Conservation (phyloP, 164 flowering plant species). For the Nymphaea thermarum region DNA sequence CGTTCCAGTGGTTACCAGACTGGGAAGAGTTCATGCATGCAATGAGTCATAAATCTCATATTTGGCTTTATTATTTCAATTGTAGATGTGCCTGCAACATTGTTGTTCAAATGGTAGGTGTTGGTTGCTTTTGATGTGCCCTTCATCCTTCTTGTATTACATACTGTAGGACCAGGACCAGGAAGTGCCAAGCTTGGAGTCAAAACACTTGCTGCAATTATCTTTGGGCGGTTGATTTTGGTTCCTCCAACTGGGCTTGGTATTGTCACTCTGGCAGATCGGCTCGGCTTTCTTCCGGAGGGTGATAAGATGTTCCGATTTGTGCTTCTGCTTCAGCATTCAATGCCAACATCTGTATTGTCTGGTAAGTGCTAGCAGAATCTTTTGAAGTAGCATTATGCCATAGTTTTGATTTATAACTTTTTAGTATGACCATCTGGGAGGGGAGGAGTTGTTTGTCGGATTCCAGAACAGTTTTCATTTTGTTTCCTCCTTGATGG, state of each 20-base stretch:
- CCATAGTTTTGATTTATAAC: too few relatives aligned
- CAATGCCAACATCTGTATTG: conserved; percentile 98
- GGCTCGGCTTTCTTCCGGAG: conserved; percentile 80
- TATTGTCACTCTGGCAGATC: conserved; percentile 79
- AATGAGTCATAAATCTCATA: too few relatives aligned
- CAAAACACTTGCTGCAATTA: conserved; percentile 71
- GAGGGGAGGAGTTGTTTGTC: too few relatives aligned
- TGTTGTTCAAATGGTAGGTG: too few relatives aligned
- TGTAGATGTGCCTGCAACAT: too few relatives aligned
- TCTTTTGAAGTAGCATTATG: neutral
- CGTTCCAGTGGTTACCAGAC: too few relatives aligned
- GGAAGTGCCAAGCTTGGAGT: conserved; percentile 89
- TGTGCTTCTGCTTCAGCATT: conserved; percentile 83
- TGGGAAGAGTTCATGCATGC: too few relatives aligned
- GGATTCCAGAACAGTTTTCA: too few relatives aligned
- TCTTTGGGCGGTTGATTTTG: conserved; percentile 70
- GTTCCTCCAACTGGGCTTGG: conserved; percentile 93
- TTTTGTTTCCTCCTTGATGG: too few relatives aligned
- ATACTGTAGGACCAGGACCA: conserved; percentile 43
- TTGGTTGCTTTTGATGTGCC: too few relatives aligned
- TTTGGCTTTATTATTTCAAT: too few relatives aligned
- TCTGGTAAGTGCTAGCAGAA: conserved; percentile 36
- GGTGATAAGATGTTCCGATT: conserved; percentile 90
- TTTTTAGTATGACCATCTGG: too few relatives aligned
- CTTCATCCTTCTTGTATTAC: neutral